Conservation (phyloP, 345 rosid species). For the Camelina neglecta region DNA sequence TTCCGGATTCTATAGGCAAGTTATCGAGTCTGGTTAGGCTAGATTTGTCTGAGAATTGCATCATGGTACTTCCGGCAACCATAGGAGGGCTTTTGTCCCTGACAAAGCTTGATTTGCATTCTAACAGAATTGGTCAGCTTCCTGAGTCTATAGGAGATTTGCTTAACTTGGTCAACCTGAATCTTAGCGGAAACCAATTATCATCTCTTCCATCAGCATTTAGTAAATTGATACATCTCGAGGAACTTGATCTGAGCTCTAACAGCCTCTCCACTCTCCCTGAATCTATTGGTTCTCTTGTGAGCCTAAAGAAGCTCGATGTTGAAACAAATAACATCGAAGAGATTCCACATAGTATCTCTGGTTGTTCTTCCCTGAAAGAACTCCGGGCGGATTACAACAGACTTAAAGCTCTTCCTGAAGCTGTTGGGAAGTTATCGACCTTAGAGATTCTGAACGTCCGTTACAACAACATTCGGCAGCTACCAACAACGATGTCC, state of each 20-base stretch:
- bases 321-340: constrained; percentile 87
- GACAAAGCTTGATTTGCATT: constrained; percentile 76
- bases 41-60: constrained; percentile 85
- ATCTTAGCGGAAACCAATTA: constrained; percentile 81
- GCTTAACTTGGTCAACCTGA: constrained; percentile 61
- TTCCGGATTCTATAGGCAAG: constrained; percentile 95
- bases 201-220: constrained; percentile 68
- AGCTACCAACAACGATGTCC: constrained; percentile 90
- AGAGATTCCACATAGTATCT: constrained; percentile 83
- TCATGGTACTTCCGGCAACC: constrained; percentile 65
- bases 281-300: constrained; percentile 72
- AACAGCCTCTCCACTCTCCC: constrained; percentile 70
- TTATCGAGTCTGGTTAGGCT: constrained; percentile 65
- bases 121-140: constrained; percentile 71
- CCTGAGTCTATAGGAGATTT: constrained; percentile 85
- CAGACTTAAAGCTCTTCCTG: constrained; percentile 95
- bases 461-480: constrained; percentile 88
- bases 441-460: constrained; percentile 76
- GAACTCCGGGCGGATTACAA: constrained; percentile 91
- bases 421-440: constrained; percentile 88
- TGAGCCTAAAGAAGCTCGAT: constrained; percentile 63
- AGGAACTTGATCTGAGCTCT: constrained; percentile 91
- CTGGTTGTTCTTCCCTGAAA: constrained; percentile 66
- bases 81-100: constrained; percentile 83
- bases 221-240: constrained; percentile 66